Conservation (phyloP, 208 protist genomes). For the Leishmania arabica region DNA sequence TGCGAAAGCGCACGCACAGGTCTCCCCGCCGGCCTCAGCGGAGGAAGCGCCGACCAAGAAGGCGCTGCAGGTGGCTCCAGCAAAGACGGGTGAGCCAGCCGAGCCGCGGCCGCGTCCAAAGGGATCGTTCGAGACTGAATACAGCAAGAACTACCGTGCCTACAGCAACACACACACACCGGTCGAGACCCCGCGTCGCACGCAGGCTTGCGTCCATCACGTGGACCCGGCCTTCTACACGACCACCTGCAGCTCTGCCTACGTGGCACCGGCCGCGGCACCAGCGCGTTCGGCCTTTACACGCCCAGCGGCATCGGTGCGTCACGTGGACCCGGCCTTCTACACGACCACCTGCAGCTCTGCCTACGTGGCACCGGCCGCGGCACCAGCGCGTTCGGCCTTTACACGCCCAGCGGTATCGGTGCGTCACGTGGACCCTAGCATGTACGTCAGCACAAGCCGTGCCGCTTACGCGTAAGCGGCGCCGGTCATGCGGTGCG, state of each 20-base stretch:
- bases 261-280: conserved; percentile 15
- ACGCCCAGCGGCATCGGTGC: conserved; percentile 20
- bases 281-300: conserved; percentile 1
- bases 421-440: conserved; percentile 56
- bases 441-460: conserved; percentile 65
- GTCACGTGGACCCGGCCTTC: conserved; percentile 57
- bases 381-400: conserved; percentile 1
- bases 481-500: not conserved
- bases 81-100: not conserved
- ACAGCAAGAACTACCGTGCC: conserved; percentile 44
- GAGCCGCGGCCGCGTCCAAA: conserved; percentile 2
- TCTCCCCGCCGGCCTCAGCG: not conserved
- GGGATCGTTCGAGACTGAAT: conserved; percentile 39
- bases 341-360: conserved; percentile 57
- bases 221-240: conserved; percentile 63
- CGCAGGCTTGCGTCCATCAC: conserved; percentile 51
- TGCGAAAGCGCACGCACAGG: not conserved
- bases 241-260: conserved; percentile 47
- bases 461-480: conserved; percentile 37
- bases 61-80: not conserved
- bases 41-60: not conserved
- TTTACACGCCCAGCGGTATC: not conserved
- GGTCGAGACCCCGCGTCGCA: conserved; percentile 9
- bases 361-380: conserved; percentile 27
- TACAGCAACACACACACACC: conserved; percentile 17